A percentile compares a stretch with the other conserved stretches of the same genome.
These are phyloP conservation scores for Asterionellopsis glacialis DNA, from an alignment of 108 stramenopile species.

Conservation along the genomic window DNA sequence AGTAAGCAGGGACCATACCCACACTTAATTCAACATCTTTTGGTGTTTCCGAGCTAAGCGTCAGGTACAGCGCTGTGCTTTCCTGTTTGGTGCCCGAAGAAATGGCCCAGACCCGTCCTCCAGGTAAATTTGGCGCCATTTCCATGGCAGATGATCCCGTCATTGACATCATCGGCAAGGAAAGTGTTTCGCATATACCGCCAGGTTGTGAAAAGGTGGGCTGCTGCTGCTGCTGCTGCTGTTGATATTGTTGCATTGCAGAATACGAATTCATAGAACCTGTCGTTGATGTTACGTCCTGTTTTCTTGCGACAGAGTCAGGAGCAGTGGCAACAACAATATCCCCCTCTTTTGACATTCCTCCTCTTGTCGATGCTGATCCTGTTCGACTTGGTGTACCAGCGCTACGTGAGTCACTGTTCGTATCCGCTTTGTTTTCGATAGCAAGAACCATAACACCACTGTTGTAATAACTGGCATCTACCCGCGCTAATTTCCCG, in stretches of 20 bases:
- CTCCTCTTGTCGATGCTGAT: neutral
- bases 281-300: neutral
- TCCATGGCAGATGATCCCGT: constrained; percentile 11
- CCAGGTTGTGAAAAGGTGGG: constrained; percentile 24
- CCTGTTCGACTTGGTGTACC: neutral
- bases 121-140: constrained; percentile 45
- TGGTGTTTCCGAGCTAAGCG: constrained; percentile 71
- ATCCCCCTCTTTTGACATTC: constrained; percentile 27
- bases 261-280: neutral
- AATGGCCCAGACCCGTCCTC: constrained; percentile 75
- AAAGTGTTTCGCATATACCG: constrained; percentile 67
- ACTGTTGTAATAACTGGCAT: constrained; percentile 46
- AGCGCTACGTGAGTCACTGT: neutral
- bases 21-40: constrained; percentile 61
- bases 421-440: constrained; percentile 14
- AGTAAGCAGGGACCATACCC: constrained; percentile 54
- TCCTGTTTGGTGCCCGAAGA: constrained; percentile 18
- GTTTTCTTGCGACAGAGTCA: constrained; percentile 39
- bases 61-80: constrained; percentile 37
- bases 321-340: constrained; percentile 52
- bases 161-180: constrained; percentile 49
- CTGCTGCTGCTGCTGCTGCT: constrained; percentile 2
- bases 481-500: constrained; percentile 37
- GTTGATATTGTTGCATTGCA: neutral
- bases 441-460: constrained; percentile 68